Conservation (phyloP, 2,329 filamentous ascomycete genomes). For the Paraphoma chrysanthemicola region DNA sequence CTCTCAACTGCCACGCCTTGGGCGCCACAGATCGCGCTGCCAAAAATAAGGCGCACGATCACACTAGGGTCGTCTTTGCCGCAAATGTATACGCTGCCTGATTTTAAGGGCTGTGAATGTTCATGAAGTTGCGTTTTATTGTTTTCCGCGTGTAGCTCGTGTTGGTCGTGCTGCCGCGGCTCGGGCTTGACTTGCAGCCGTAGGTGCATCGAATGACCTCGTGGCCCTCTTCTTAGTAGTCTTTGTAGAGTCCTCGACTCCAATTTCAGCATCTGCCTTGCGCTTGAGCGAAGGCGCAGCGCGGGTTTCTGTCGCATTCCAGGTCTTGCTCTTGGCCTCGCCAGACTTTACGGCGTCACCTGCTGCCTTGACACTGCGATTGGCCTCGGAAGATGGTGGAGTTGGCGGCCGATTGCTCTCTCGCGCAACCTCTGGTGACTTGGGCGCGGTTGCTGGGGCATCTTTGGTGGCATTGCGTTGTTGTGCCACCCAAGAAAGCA, state of each 20-base stretch:
- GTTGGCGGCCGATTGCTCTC: conserved; percentile 25
- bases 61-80: too few relatives aligned
- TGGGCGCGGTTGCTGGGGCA: conserved; percentile 8
- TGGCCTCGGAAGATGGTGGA: conserved; percentile 30
- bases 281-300: conserved; percentile 38
- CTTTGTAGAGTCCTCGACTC: conserved; percentile 16
- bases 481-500: conserved; percentile 42
- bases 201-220: conserved; percentile 44
- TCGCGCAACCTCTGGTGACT: conserved; percentile 11
- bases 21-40: too few relatives aligned
- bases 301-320: conserved; percentile 4
- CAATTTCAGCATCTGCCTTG: conserved; percentile 31
- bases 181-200: conserved; percentile 43
- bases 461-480: conserved; percentile 31
- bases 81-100: too few relatives aligned
- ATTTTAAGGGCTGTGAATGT: too few relatives aligned
- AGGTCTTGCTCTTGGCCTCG: conserved; percentile 10
- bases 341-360: conserved; percentile 8
- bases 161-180: conserved; percentile 24
- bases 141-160: conserved; percentile 9
- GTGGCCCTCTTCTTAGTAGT: conserved; percentile 38
- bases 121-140: neutral
- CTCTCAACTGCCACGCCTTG: too few relatives aligned
- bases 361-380: conserved; percentile 14
- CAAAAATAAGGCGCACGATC: too few relatives aligned